Evolutionary conservation across 768 basidiomycete genomes (phyloP), one percentile per base, ranked within the genome.

Genomic region (Hirschioporus abietinus): DNA sequence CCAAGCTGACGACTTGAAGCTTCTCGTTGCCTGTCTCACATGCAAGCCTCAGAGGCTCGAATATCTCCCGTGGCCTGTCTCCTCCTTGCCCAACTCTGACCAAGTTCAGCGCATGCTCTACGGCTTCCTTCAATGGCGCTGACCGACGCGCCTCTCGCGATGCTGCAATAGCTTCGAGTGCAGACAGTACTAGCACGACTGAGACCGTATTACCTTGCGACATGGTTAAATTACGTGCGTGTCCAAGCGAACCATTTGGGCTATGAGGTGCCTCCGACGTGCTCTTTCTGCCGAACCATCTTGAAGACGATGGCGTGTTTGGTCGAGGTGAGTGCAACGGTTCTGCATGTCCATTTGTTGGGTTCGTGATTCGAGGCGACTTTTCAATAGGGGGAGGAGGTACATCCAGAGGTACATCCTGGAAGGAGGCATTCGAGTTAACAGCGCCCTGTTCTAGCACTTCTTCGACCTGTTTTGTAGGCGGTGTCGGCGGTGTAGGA

Each of bases 11-110:
- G 74, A 97, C 93, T 90, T 95, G 93, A 35, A 99, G 85, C 71
- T 94, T 94, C 75, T 98, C 95, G 69, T 84, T 92, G 64, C 89
- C 86, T 4, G 96, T 98, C 81, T 99, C 96, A 79, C 97, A 99
- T 9, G 97, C 97, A 64, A 99, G 82, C 63, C 93, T 88, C 65
- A 99, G 83, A n/a, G 97, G 96, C 72, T 97, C 94, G 73, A 99
- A 94, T 64, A 99, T 92, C 73, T 95, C 91, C 67, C 93, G 84
- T 52, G 94, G 93, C 63, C 77, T 81, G 73, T 90, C 90, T 26
- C 88, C 88, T 25, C 88, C 93, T 72, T 88, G 80, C 66, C 92
- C 88, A 35, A 84, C 82, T 68, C 86, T 87, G 72, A 96, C 84
- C 78, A 96, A 84, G 63, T 95, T 93, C 70, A 96, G 75, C 5